A percentile compares a stretch with the other conserved stretches of the same genome.
These are phyloP conservation scores for Aspergillus wentii DNA, from an alignment of 495 filamentous ascomycete genomes.

Conservation along the genomic window DNA sequence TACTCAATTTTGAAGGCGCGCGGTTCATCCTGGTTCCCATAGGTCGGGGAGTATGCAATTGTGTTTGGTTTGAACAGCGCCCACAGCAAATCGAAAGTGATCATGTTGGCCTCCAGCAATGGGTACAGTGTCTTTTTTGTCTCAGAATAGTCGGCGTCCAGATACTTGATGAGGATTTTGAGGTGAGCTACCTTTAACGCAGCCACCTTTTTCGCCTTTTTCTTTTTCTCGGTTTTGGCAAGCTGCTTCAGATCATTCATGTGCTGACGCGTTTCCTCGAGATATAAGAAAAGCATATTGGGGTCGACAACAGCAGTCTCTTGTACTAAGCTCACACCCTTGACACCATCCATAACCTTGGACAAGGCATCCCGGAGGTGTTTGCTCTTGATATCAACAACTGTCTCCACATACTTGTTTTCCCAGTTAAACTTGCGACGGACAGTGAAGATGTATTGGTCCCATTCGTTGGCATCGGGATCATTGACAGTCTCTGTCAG, in stretches of 20 bases:
- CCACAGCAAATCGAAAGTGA: constrained; percentile 90
- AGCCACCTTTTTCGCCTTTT: constrained; percentile 57
- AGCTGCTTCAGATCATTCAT: constrained; percentile 63
- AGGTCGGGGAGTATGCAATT: constrained; percentile 75
- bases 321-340: constrained; percentile 74
- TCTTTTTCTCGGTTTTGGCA: constrained; percentile 59
- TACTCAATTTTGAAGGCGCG: constrained; percentile 88
- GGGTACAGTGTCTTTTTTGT: constrained; percentile 80
- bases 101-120: constrained; percentile 74
- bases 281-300: constrained; percentile 84
- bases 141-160: constrained; percentile 77
- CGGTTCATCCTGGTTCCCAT: constrained; percentile 74
- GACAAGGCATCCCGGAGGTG: constrained; percentile 65
- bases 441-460: constrained; percentile 83
- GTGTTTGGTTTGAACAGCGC: constrained; percentile 90
- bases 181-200: constrained; percentile 55
- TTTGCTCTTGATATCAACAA: constrained; percentile 85
- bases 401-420: constrained; percentile 73
- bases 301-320: constrained; percentile 78
- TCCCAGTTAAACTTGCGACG: constrained; percentile 84
- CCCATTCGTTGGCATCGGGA: constrained; percentile 67
- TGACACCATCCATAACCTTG: constrained; percentile 76
- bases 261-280: constrained; percentile 66
- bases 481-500: constrained; percentile 76
- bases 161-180: constrained; percentile 72